Base-by-base conservation (phyloP, 768 basidiomycete species). In the Tephrocybe sp. region DNA sequence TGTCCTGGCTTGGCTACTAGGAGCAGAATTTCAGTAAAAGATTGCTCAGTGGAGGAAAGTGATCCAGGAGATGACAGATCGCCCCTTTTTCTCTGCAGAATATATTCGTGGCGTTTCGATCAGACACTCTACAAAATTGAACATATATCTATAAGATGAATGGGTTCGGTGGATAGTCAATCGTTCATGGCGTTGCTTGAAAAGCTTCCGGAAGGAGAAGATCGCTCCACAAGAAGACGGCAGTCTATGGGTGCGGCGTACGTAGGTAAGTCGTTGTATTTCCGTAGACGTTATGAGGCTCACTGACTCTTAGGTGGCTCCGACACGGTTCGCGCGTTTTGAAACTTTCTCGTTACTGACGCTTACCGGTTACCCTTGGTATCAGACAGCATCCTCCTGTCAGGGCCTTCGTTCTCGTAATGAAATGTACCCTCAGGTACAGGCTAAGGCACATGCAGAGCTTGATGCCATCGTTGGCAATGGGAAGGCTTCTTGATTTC, bases 1-100 rank as follows among this genome's bases (percentile, higher is more conserved):
- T 32, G 41, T 73, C 0, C 72, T 71, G 3, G 55, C 42, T 2
- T 73, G 69, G 65, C 51, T 73, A 31, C 70, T 72, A 18, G 66
- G 69, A 1, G 64, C 63, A 0, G 66, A 55, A 19, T 75, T 75
- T 59, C 62, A 71, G 53, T 54, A 52, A 1, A 58, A 60, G 24
- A 72, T 72, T 1, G 53, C 43, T 9, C 52, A 61, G 12, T 67
- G 67, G 63, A 43, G 41, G 21, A 43, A 15, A 56, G 3, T 37
- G 40, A 2, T 53, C 59, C 2, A n/a, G 5, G 42, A 44, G 4
- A 56, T 71, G 58, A 38, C 60, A 9, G 52, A 65, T 1, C 18
- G 46, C 3, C 69, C 68, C 0, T 70, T 58, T 35, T 46, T 54
- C 9, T 49, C 46, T 1, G 49, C 42, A 13, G 47, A 51, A 9